phyloP scores from a whole-genome alignment of 169 alveolate species.

The Eimeria praecox region DNA sequence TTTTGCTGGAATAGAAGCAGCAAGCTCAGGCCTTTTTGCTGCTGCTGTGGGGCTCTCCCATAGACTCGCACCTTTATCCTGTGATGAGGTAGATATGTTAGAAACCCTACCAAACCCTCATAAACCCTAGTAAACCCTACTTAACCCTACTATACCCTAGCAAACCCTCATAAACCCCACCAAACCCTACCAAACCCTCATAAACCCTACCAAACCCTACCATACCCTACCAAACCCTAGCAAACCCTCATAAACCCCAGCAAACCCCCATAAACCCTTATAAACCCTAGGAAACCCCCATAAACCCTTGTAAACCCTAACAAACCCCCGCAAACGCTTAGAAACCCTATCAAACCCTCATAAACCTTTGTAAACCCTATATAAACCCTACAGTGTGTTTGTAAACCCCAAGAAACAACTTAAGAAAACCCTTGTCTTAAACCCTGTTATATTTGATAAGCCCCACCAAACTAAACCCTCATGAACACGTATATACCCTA shows the following conservation, averaged over 20 bases:
- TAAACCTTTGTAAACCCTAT: too few species aligned
- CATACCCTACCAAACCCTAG: neutral
- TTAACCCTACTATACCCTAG: neutral
- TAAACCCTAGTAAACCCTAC: neutral
- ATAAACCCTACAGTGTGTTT: too few species aligned
- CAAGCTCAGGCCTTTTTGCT: conserved; percentile 54
- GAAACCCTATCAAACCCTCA: neutral
- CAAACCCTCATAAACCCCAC: neutral
- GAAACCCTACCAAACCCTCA: neutral
- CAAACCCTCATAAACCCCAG: neutral
- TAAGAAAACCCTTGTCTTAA: too few species aligned
- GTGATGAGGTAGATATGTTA: conserved; percentile 83
- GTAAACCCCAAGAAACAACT: too few species aligned
- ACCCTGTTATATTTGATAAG: too few species aligned
- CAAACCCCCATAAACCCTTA: neutral
- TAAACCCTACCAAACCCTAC: too few species aligned
- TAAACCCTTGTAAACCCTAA: neutral
- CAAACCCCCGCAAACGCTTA: neutral
- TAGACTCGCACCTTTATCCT: conserved; percentile 60
- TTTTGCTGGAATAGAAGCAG: conserved; percentile 68
- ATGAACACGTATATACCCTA: too few species aligned
- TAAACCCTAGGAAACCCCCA: neutral
- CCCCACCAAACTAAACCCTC: too few species aligned
- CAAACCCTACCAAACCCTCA: neutral
- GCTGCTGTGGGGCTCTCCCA: conserved; percentile 21